Percentiles rank a stretch among this genome's conserved stretches.
These are phyloP conservation scores for Allium cepa DNA, from an alignment of 106 monocot genomes.

Conservation along the genomic window DNA sequence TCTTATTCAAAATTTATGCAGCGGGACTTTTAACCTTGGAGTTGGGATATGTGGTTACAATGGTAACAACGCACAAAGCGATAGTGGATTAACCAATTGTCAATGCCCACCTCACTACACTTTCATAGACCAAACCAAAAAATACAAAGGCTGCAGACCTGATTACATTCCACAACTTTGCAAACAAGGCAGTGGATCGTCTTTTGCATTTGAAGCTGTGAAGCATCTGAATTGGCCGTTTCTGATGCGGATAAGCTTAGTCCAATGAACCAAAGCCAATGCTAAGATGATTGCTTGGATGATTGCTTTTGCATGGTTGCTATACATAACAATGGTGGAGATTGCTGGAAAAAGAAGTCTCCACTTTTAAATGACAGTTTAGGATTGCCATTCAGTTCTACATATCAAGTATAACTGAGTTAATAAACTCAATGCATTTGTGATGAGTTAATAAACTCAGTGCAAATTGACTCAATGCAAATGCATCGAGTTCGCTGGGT, in stretches of 20 bases:
- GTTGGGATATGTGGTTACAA: conserved; percentile 38
- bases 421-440: no score
- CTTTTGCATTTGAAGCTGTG: background rate
- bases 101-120: conserved; percentile 26
- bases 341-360: conserved; percentile 3
- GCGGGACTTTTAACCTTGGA: background rate
- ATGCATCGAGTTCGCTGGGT: no score
- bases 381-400: no score
- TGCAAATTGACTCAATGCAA: no score
- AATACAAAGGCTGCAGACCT: conserved; percentile 36
- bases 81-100: conserved; percentile 4
- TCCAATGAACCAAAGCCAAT: background rate
- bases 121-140: conserved; percentile 13
- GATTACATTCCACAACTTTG: conserved; percentile 23
- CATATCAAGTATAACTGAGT: no score
- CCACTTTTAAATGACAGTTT: conserved; percentile 14
- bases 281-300: conserved; percentile 5
- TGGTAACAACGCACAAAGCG: conserved; percentile 16
- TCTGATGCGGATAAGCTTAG: background rate
- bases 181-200: conserved; percentile 14
- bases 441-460: no score
- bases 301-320: conserved; percentile 30
- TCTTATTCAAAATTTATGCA: conserved; percentile 13
- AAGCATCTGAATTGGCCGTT: background rate
- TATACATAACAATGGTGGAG: background rate